Evolutionary conservation across 768 basidiomycete genomes (phyloP).

Genomic region (Podaxis sp.): DNA sequence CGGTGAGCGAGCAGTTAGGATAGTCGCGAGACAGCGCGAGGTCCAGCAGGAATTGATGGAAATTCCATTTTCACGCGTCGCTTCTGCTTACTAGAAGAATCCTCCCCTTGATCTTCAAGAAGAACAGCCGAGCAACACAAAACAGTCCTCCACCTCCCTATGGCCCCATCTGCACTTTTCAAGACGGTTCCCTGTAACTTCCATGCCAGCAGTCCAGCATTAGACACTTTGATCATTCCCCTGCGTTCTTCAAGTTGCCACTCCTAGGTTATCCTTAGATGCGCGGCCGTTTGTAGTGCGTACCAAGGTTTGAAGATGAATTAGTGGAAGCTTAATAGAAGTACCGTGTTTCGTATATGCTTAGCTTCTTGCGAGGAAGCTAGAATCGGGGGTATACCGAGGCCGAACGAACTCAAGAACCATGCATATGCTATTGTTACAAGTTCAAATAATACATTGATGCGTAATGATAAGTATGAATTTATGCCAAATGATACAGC

Average conservation of each 20-base stretch:
- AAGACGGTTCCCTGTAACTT: neutral
- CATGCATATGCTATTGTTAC: constrained; percentile 6
- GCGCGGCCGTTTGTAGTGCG: neutral
- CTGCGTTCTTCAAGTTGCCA: neutral
- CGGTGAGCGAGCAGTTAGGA: neutral
- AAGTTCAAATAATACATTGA: constrained; percentile 9
- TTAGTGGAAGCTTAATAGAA: neutral
- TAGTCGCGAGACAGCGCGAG: too few relatives aligned
- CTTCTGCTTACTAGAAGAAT: neutral
- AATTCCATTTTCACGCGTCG: neutral
- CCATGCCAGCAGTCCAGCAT: neutral
- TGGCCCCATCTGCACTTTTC: neutral
- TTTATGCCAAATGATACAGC: constrained; percentile 10
- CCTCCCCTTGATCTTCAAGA: neutral
- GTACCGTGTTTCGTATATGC: neutral
- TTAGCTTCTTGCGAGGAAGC: neutral
- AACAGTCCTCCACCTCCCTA: neutral
- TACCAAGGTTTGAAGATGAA: neutral
- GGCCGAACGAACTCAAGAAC: neutral
- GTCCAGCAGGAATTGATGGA: neutral
- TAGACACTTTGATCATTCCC: neutral
- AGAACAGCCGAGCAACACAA: neutral
- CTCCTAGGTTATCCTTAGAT: neutral
- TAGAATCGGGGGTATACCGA: neutral
- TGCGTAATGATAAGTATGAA: constrained; percentile 1